phyloP scores from a whole-genome alignment of 2,329 filamentous ascomycete genomes.

The Pseudogymnoascus sp. region DNA sequence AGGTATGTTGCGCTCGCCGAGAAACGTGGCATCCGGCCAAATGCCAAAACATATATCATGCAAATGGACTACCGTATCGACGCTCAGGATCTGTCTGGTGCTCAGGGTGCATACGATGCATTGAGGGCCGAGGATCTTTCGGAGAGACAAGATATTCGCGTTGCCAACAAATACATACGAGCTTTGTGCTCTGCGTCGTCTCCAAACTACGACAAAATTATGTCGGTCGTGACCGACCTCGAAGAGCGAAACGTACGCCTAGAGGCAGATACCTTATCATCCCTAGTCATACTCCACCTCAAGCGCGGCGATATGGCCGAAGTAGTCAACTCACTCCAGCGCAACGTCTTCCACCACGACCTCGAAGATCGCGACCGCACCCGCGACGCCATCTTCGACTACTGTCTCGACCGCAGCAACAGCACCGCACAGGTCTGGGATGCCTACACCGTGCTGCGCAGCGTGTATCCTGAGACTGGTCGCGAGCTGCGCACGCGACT shows the following conservation, averaged over 20 bases:
- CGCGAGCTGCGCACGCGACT: constrained; percentile 57
- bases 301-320: constrained; percentile 69
- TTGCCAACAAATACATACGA: constrained; percentile 64
- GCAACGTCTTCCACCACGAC: constrained; percentile 63
- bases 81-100: constrained; percentile 62
- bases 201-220: constrained; percentile 61
- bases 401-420: constrained; percentile 54
- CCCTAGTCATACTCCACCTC: constrained; percentile 66
- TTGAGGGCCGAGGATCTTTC: constrained; percentile 48
- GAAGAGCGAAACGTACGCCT: constrained; percentile 62
- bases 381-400: constrained; percentile 55
- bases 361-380: constrained; percentile 60
- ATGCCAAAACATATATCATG: constrained; percentile 63
- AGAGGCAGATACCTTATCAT: constrained; percentile 64
- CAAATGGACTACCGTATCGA: constrained; percentile 70
- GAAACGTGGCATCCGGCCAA: constrained; percentile 55
- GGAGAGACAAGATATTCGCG: constrained; percentile 49
- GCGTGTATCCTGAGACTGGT: constrained; percentile 59
- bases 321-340: constrained; percentile 71
- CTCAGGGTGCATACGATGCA: constrained; percentile 54
- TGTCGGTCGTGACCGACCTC: constrained; percentile 63
- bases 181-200: constrained; percentile 53
- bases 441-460: constrained; percentile 55
- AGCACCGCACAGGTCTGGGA: constrained; percentile 58
- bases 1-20: constrained; percentile 60